Evolutionary conservation across 108 stramenopile genomes (phyloP).

Genomic region (Cyclotella cryptica): DNA sequence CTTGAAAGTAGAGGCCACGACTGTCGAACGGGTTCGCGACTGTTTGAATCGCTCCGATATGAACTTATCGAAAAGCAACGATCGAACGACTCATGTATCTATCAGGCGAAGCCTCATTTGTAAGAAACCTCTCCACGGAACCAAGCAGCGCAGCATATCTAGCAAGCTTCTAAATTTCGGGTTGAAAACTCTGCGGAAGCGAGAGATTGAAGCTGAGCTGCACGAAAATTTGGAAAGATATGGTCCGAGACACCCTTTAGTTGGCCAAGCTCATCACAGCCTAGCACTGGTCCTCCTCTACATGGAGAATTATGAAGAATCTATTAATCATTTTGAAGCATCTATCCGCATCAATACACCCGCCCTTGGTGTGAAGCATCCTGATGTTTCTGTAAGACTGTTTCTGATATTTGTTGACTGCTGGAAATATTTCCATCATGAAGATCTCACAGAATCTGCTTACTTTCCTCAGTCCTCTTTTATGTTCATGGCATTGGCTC

Average conservation of each 20-base stretch:
- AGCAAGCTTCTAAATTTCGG: slow-evolving; percentile 41
- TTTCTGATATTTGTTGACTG: neutral
- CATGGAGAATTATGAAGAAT: slow-evolving; percentile 29
- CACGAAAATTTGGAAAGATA: slow-evolving; percentile 32
- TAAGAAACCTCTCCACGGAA: slow-evolving; percentile 6
- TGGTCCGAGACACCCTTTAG: slow-evolving; percentile 44
- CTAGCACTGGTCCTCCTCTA: slow-evolving; percentile 41
- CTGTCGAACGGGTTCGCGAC: slow-evolving; percentile 32
- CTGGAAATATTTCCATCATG: neutral
- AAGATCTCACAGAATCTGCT: neutral
- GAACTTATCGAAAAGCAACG: slow-evolving; percentile 4
- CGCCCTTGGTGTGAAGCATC: slow-evolving; percentile 33
- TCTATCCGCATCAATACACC: slow-evolving; percentile 36
- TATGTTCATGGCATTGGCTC: slow-evolving; percentile 43
- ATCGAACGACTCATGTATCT: neutral
- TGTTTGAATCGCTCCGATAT: slow-evolving; percentile 26
- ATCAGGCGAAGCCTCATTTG: slow-evolving; percentile 36
- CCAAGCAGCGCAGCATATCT: slow-evolving; percentile 24
- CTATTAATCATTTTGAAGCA: slow-evolving; percentile 37
- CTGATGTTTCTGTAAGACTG: slow-evolving; percentile 34
- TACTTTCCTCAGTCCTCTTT: slow-evolving; percentile 23
- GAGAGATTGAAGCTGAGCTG: slow-evolving; percentile 39
- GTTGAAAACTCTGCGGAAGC: slow-evolving; percentile 25
- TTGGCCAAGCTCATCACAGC: slow-evolving; percentile 41
- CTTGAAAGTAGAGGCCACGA: slow-evolving; percentile 36